A percentile compares a stretch with the other conserved stretches of the same genome.
phyloP scores from a whole-genome alignment of 352 stramenopile genomes.

The Pythium dissotocum region DNA sequence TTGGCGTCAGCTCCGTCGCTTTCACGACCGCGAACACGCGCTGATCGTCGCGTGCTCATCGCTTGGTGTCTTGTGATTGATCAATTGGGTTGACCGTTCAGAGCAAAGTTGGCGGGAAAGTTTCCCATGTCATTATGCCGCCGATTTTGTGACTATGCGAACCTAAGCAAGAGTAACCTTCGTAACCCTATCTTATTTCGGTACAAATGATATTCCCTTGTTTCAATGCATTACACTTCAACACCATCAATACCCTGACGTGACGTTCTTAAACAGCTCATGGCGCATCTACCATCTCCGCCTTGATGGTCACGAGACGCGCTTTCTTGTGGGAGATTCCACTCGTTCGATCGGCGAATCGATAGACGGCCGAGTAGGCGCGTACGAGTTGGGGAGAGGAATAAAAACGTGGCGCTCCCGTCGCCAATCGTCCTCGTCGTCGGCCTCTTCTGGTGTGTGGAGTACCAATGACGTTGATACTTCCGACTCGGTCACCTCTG shows the following conservation, averaged over 20 bases:
- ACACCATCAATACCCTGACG: neutral
- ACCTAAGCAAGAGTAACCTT: conserved; percentile 5
- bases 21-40: conserved; percentile 24
- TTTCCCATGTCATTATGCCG: neutral
- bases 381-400: neutral
- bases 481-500: neutral
- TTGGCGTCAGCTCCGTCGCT: conserved; percentile 5
- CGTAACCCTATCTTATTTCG: neutral
- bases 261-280: too few relatives aligned
- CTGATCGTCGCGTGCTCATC: conserved; percentile 35
- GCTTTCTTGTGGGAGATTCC: too few relatives aligned
- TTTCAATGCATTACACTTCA: neutral
- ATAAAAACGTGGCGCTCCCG: neutral
- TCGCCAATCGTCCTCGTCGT: neutral
- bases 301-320: too few relatives aligned
- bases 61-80: neutral
- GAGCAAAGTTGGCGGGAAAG: conserved; percentile 2
- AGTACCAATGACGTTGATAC: neutral
- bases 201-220: neutral
- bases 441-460: neutral
- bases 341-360: neutral
- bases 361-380: neutral
- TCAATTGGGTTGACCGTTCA: neutral
- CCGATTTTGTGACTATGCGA: neutral
- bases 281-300: too few relatives aligned